A percentile compares a stretch with the other conserved stretches of the same genome.
Evolutionary conservation across 177 flowering plant species (phyloP).

Genomic region (Vitis hybrid): DNA sequence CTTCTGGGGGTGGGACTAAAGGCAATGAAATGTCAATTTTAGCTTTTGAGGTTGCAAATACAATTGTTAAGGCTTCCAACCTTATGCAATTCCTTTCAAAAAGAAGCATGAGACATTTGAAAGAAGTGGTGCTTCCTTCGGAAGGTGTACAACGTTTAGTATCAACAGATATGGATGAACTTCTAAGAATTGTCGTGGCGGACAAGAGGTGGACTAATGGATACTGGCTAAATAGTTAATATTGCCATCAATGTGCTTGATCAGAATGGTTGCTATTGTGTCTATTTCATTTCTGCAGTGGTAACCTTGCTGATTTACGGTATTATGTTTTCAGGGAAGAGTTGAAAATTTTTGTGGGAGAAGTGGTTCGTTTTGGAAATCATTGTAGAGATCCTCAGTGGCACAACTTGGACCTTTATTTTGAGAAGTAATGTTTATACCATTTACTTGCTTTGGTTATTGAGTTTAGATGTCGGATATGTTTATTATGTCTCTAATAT

Average conservation of each 20-base stretch:
- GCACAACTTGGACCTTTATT: conserved; percentile 65
- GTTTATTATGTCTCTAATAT: not conserved
- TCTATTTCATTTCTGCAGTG: not conserved
- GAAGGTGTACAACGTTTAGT: conserved; percentile 56
- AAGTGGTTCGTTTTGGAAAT: conserved; percentile 70
- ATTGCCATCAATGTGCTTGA: not conserved
- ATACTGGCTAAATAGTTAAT: not conserved
- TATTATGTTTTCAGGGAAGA: conserved; percentile 45
- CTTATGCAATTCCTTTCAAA: conserved; percentile 55
- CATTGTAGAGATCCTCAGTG: conserved; percentile 66
- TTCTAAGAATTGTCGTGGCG: conserved; percentile 44
- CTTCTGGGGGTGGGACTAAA: conserved; percentile 33
- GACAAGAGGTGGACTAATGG: conserved; percentile 51
- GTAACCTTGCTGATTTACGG: not conserved
- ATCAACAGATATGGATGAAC: conserved; percentile 51
- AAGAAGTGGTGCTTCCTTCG: conserved; percentile 49
- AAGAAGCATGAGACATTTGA: conserved; percentile 31
- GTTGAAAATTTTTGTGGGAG: conserved; percentile 45
- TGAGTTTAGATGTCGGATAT: not conserved
- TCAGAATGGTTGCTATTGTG: not conserved
- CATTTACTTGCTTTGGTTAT: not conserved
- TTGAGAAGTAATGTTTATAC: conserved; percentile 45
- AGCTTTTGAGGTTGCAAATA: conserved; percentile 68
- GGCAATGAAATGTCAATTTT: conserved; percentile 49
- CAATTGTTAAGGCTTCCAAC: conserved; percentile 57